Percentiles rank a stretch among this genome's conserved stretches.
Conservation (phyloP, 31 red algal species). For the Porphyra umbilicalis region DNA sequence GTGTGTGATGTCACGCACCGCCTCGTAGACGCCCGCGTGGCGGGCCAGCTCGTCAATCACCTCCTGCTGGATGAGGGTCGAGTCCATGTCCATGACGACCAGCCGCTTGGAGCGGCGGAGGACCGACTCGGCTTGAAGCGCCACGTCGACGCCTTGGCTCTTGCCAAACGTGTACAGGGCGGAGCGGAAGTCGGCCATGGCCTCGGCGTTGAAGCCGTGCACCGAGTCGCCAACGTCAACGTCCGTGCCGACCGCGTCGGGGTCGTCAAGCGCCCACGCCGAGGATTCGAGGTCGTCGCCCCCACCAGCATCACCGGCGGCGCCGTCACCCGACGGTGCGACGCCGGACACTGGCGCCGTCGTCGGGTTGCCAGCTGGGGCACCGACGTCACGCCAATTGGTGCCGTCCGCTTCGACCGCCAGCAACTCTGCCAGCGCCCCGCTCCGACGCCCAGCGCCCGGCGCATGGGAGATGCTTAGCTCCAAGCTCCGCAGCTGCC, state of each 20-base stretch:
- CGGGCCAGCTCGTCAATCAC: conserved; percentile 87
- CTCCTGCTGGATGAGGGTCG: conserved; percentile 91
- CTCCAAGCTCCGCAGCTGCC: conserved; percentile 11
- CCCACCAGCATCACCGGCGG: not conserved
- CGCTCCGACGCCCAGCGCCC: not conserved
- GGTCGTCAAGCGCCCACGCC: too few relatives aligned
- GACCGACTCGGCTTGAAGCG: conserved; percentile 48
- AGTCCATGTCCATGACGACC: conserved; percentile 90
- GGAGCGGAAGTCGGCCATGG: not conserved
- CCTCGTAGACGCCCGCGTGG: conserved; percentile 27
- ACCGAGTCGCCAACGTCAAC: not conserved
- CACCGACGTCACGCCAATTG: too few relatives aligned
- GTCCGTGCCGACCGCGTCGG: too few relatives aligned
- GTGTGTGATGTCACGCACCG: conserved; percentile 69
- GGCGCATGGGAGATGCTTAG: not conserved
- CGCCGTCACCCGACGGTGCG: too few relatives aligned
- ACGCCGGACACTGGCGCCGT: too few relatives aligned
- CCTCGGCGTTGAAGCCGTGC: not conserved
- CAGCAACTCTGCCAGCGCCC: not conserved
- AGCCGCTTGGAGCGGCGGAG: conserved; percentile 62
- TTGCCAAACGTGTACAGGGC: conserved; percentile 24
- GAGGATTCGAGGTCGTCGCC: not conserved
- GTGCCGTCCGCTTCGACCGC: not conserved
- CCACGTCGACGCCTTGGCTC: conserved; percentile 35
- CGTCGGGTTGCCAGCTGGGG: too few relatives aligned